Evolutionary conservation across 129 eudicot species (phyloP).

Genomic region (carrot (Daucus carota)): DH1_v3.0 NC_030383.2:369501-370000

Average conservation of each 20-base stretch:
- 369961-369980: neutral
- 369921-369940: neutral
- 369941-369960: neutral
- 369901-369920: neutral
- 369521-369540: neutral
- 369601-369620: neutral
- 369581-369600: neutral
- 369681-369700: neutral
- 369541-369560: neutral
- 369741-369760: neutral
- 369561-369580: neutral
- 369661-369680: neutral
- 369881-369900: slow-evolving; percentile 2
- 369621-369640: neutral
- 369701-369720: neutral
- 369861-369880: neutral
- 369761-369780: neutral
- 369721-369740: neutral
- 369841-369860: neutral
- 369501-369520: slow-evolving; percentile 3
- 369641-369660: neutral
- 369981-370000: neutral
- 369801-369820: neutral
- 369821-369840: neutral
- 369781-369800: neutral